Percentiles rank a stretch among this genome's conserved stretches.
phyloP scores from a whole-genome alignment of 257 asterid species.

The Fraxinus americana region DNA sequence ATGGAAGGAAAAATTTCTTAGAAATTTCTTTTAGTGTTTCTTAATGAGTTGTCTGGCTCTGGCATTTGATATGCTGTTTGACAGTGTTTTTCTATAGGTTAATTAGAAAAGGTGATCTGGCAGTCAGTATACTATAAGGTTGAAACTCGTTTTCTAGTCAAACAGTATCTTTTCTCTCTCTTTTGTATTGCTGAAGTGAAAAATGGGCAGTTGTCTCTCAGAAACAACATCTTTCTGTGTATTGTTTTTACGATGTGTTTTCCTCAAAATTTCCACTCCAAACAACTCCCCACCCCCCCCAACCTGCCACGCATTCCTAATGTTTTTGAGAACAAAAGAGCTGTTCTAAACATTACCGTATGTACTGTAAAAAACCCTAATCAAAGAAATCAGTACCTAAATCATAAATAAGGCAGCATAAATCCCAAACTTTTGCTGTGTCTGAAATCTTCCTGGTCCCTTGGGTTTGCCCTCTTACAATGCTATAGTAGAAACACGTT shows the following conservation, averaged over 20 bases:
- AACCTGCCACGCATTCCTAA: too few relatives aligned
- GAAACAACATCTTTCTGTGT: neutral
- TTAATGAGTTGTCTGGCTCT: neutral
- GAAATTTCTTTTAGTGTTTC: neutral
- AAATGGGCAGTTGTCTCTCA: neutral
- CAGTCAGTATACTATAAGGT: neutral
- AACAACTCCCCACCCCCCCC: neutral
- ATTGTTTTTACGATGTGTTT: neutral
- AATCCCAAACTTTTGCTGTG: neutral
- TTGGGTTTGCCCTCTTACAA: neutral
- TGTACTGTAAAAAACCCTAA: neutral
- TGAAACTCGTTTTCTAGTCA: neutral
- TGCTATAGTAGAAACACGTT: neutral
- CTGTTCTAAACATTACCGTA: neutral
- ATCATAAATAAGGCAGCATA: neutral
- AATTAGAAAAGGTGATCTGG: neutral
- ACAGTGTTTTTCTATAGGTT: neutral
- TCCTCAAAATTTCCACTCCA: neutral
- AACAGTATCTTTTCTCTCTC: neutral
- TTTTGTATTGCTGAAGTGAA: constrained; percentile 6
- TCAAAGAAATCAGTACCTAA: neutral
- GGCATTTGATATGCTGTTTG: neutral
- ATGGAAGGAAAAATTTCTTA: neutral
- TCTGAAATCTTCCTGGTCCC: neutral
- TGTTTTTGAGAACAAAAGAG: neutral